Conservation (phyloP, 2,329 filamentous ascomycete genomes). For the Bretziella fagacearum region DNA sequence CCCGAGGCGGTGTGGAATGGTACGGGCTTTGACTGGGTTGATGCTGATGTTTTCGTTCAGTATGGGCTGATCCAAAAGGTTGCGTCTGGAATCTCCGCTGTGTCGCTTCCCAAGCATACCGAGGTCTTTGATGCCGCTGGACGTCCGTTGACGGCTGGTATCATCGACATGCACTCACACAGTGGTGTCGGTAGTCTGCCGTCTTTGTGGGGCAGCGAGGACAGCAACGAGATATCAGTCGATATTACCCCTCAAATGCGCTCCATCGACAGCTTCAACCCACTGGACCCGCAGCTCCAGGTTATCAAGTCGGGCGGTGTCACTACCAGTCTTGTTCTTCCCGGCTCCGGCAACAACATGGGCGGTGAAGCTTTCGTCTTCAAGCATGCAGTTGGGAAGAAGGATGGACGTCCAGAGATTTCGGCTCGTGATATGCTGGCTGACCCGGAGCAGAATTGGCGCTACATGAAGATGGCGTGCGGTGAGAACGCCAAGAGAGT, state of each 20-base stretch:
- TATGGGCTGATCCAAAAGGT: conserved; percentile 44
- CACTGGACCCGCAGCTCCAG: conserved; percentile 45
- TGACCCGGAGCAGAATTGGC: conserved; percentile 46
- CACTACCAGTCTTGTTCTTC: conserved; percentile 48
- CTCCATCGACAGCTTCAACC: conserved; percentile 47
- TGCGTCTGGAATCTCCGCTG: conserved; percentile 25
- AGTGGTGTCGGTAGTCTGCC: conserved; percentile 44
- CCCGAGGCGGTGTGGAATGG: conserved; percentile 37
- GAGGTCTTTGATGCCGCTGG: conserved; percentile 39
- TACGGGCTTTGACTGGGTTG: conserved; percentile 42
- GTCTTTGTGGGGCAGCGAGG: conserved; percentile 33
- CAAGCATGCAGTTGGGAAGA: conserved; percentile 46
- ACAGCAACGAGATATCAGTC: conserved; percentile 45
- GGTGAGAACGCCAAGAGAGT: conserved; percentile 51
- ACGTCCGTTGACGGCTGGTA: conserved; percentile 45
- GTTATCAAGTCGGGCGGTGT: conserved; percentile 60
- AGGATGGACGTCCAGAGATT: conserved; percentile 43
- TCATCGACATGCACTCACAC: conserved; percentile 58
- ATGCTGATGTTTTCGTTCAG: conserved; percentile 43
- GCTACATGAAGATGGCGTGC: conserved; percentile 64
- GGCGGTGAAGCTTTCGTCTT: conserved; percentile 53
- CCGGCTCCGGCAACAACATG: conserved; percentile 57
- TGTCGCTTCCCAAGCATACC: background rate
- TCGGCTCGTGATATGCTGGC: conserved; percentile 48
- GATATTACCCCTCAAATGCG: conserved; percentile 53